Evolutionary conservation across 2,329 filamentous ascomycete genomes (phyloP).

Genomic region (Colletotrichum chlorophyti): DNA sequence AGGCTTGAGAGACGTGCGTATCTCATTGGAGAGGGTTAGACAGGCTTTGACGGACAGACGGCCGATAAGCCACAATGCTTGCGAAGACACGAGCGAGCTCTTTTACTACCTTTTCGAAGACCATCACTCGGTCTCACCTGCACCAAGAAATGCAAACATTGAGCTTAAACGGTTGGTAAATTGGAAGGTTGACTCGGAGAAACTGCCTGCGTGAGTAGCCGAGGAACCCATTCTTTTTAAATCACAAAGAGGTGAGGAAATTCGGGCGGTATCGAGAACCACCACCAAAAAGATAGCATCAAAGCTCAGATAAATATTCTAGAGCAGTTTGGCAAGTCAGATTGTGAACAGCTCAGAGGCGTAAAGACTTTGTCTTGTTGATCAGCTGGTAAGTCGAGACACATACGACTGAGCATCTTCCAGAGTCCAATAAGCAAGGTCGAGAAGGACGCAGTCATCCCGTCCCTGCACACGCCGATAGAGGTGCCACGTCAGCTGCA

Average conservation of each 20-base stretch:
- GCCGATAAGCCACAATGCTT: background rate
- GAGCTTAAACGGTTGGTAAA: constrained; percentile 42
- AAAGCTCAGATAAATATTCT: no score
- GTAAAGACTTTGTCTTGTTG: no score
- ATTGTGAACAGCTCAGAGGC: no score
- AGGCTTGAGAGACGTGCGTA: constrained; percentile 44
- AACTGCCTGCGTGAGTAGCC: no score
- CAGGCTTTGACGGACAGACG: constrained; percentile 33
- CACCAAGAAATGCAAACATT: constrained; percentile 53
- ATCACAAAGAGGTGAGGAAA: no score
- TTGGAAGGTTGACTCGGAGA: background rate
- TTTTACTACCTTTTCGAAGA: constrained; percentile 75
- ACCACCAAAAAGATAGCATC: no score
- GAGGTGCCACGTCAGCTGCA: constrained; percentile 66
- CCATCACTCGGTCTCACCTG: constrained; percentile 64
- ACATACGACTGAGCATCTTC: constrained; percentile 20
- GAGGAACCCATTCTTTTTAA: background rate
- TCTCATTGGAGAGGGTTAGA: constrained; percentile 49
- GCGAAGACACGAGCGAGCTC: constrained; percentile 24
- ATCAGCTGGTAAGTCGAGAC: no score
- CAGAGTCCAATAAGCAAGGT: constrained; percentile 32
- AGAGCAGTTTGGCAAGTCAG: no score
- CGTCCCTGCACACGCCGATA: constrained; percentile 63
- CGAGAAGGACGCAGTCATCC: constrained; percentile 61
- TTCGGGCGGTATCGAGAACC: no score